Evolutionary conservation across 805 yeast genomes (phyloP).

Genomic region (Komagataella mondaviorum): DNA sequence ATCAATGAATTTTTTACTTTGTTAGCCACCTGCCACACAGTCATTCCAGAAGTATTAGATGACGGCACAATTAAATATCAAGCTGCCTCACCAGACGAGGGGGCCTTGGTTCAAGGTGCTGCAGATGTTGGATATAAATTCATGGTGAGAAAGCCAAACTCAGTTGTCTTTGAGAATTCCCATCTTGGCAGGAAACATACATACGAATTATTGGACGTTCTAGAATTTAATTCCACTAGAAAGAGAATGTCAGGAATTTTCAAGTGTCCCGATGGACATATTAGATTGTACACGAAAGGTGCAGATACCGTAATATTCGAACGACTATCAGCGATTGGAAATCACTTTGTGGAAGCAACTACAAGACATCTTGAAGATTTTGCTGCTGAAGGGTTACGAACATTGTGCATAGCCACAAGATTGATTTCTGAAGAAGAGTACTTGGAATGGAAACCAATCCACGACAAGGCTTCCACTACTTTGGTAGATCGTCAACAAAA

Average conservation of each 20-base stretch:
- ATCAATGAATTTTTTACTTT: constrained; percentile 73
- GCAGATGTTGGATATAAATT: constrained; percentile 79
- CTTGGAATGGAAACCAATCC: constrained; percentile 46
- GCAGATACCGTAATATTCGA: constrained; percentile 95
- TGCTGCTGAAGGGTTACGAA: constrained; percentile 92
- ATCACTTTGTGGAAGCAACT: constrained; percentile 76
- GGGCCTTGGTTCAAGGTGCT: constrained; percentile 96
- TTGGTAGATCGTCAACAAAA: constrained; percentile 60
- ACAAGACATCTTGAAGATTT: constrained; percentile 85
- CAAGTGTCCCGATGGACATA: constrained; percentile 87
- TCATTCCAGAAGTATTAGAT: constrained; percentile 74
- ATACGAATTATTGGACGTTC: constrained; percentile 75
- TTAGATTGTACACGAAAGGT: constrained; percentile 86
- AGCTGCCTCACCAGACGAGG: constrained; percentile 99
- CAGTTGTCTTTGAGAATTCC: constrained; percentile 49
- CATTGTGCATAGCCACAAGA: constrained; percentile 83
- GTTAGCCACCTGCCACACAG: constrained; percentile 92
- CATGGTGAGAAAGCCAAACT: constrained; percentile 71
- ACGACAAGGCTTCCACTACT: constrained; percentile 74
- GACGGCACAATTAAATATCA: constrained; percentile 73
- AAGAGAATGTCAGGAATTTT: constrained; percentile 95
- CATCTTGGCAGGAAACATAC: constrained; percentile 36
- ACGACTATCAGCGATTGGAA: constrained; percentile 45
- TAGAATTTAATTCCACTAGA: constrained; percentile 95
- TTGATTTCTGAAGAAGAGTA: constrained; percentile 74